Evolutionary conservation across 164 flowering plant species (phyloP).

Genomic region (Annona cherimola): DNA sequence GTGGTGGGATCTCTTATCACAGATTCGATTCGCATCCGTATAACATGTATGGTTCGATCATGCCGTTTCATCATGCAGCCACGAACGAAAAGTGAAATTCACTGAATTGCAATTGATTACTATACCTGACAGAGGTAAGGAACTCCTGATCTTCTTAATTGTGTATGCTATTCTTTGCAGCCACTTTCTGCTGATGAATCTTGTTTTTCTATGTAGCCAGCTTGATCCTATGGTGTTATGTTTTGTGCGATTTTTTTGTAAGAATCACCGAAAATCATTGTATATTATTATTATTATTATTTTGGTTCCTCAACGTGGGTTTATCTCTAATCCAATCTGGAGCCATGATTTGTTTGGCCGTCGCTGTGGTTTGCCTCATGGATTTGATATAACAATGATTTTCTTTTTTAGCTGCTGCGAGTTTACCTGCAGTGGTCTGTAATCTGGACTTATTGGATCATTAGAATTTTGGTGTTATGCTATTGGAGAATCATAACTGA

Average conservation of each 20-base stretch:
- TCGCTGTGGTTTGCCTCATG: neutral
- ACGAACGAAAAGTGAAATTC: slow-evolving; percentile 19
- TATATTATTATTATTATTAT: too few species aligned
- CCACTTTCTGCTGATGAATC: neutral
- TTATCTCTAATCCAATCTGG: neutral
- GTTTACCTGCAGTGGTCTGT: neutral
- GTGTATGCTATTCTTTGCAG: neutral
- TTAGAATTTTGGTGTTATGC: neutral
- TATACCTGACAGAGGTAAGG: slow-evolving; percentile 7
- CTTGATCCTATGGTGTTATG: neutral
- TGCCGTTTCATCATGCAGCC: slow-evolving; percentile 17
- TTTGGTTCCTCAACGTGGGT: neutral
- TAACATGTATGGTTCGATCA: slow-evolving; percentile 17
- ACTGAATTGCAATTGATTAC: neutral
- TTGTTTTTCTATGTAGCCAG: neutral
- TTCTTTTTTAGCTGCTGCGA: neutral
- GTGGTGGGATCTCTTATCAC: slow-evolving; percentile 13
- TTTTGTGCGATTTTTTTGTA: neutral
- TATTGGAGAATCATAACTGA: neutral
- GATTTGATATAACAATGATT: neutral
- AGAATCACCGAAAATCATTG: too few species aligned
- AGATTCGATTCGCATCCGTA: slow-evolving; percentile 21
- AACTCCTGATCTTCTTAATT: slow-evolving; percentile 6
- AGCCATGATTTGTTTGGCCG: neutral
- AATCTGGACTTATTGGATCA: neutral